Evolutionary conservation across 116 monocot genomes (phyloP).

Genomic region (Dioscorea cayenensis): DNA sequence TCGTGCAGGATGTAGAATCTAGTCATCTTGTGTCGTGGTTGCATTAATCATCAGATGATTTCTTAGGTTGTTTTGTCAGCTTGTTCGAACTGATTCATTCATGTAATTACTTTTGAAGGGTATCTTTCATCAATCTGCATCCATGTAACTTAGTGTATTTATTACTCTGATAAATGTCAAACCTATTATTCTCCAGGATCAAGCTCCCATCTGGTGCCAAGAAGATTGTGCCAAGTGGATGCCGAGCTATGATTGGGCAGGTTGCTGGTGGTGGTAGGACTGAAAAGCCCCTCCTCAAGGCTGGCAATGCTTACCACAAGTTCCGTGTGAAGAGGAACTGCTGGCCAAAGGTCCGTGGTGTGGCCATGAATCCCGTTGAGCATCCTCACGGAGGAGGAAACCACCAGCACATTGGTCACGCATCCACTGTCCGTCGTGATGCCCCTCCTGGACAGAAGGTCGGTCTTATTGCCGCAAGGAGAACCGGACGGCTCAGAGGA

Average conservation of each 20-base stretch:
- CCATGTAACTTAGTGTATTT: too few relatives aligned
- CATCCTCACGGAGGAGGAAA: constrained; percentile 76
- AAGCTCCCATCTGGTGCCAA: constrained; percentile 69
- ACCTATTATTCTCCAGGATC: constrained; percentile 27
- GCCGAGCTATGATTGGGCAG: constrained; percentile 59
- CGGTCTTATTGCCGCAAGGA: constrained; percentile 67
- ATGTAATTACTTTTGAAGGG: too few relatives aligned
- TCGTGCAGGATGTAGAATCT: too few relatives aligned
- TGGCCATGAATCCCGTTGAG: constrained; percentile 71
- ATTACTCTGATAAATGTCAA: too few relatives aligned
- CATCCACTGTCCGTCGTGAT: constrained; percentile 55
- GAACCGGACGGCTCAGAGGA: constrained; percentile 62
- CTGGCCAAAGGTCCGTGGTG: constrained; percentile 77
- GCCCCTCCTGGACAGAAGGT: constrained; percentile 75
- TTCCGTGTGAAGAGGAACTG: constrained; percentile 66
- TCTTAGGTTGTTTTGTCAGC: too few relatives aligned
- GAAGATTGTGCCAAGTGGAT: constrained; percentile 57
- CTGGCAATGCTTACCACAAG: constrained; percentile 61
- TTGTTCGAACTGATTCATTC: too few relatives aligned
- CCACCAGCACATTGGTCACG: constrained; percentile 68
- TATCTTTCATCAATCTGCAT: too few relatives aligned
- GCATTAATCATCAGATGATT: too few relatives aligned
- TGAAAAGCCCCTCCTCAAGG: constrained; percentile 56
- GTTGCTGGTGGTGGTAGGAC: constrained; percentile 63
- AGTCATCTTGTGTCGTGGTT: too few relatives aligned